Evolutionary conservation across 2,329 filamentous ascomycete genomes (phyloP), one percentile per base, ranked within the genome.

Genomic region (Anthostomella pinea): DNA sequence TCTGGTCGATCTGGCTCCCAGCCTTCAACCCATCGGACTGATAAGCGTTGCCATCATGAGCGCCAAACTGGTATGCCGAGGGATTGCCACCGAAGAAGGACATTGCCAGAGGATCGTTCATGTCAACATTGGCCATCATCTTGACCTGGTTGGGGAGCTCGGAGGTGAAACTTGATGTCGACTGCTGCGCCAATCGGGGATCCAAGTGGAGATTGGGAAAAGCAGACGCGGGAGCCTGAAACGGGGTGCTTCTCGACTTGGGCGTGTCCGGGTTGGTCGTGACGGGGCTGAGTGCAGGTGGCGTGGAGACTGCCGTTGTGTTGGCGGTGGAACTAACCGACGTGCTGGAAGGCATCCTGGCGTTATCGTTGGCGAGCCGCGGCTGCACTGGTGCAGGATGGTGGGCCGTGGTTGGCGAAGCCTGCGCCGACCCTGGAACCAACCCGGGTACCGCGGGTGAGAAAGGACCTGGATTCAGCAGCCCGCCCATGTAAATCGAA

Each of bases 111-210:
- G 53, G 53, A 5, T 57, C 52, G 18, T 32, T 54, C 46, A 62
- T 53, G 19, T 60, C 58, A 9, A 62, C 34, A 6, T 59, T 59
- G 2, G 57, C 51, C 46, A 72, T 54, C 64, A 67, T 64, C 46
- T 63, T 68, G 2, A 64, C 60, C 31, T 72, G 68, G 2, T 62
- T 45, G 0, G 69, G 60, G 6, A 72, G 47, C 40, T 69, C 63
- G 0, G 65, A 50, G 0, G 68, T 70, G 33, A 72, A 72, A 1
- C 53, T 54, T 1, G 67, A 69, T 3, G 47, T 45, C 1, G 56
- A 38, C 23, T 52, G 56, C 32, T 55, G 48, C 1, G 38, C 41
- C 2, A 53, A 27, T 16, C 60, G 56, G 2, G 49, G 46, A 27
- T 53, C 51, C n/a, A 56, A 48, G 39, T 30, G 54, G 27, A 43